Base-by-base conservation (phyloP, 495 filamentous ascomycete genomes). In the Pseudomonodictys pantanalensis region DNA sequence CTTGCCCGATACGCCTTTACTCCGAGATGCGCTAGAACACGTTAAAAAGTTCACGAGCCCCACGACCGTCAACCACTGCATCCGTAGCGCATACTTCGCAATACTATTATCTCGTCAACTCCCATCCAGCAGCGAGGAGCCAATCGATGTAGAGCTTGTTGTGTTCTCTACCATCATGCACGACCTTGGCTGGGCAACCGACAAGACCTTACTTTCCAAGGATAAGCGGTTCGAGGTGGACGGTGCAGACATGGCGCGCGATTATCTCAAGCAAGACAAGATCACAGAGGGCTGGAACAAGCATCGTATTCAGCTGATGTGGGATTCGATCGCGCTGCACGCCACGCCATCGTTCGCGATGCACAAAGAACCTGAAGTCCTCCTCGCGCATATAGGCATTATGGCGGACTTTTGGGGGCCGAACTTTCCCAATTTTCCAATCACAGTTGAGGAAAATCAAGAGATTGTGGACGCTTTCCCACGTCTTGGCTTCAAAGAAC, bases 181-280 rank as follows among this genome's bases (percentile, higher is more conserved):
- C 66, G 82, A 86, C 52, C 66, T 84, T 1, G 81, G 78, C 25
- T 81, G 78, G 79, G 73, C 69, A 43, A 50, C 49, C 4, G 73
- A 63, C 0, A 59, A 62, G 3, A 62, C 59, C 4, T 25, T 81
- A 26, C 54, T 78, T 9, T 71, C 68, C 15, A 45, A 54, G 8
- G 77, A 80, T 63, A 78, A 77, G 51, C 72, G 81, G 3, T 83
- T 83, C 68, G 80, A 84, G 60, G 80, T 85, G 26, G 79, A 84
- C 52, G 71, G 80, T 38, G 81, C 80, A 6, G 74, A 79, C 56
- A 73, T 71, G 1, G 78, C 79, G 2, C 65, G 75, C 0, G 71
- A 71, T 0, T 83, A 79, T 49, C 48, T 82, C 1, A 25, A 44
- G 2, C 17, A 26, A 32, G 30, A 45, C n/a, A 41, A 59, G 18